A percentile compares a stretch with the other conserved stretches of the same genome.
phyloP scores from a whole-genome alignment of 1,139 yeast genomes.

The Protomyces inouyei region DNA sequence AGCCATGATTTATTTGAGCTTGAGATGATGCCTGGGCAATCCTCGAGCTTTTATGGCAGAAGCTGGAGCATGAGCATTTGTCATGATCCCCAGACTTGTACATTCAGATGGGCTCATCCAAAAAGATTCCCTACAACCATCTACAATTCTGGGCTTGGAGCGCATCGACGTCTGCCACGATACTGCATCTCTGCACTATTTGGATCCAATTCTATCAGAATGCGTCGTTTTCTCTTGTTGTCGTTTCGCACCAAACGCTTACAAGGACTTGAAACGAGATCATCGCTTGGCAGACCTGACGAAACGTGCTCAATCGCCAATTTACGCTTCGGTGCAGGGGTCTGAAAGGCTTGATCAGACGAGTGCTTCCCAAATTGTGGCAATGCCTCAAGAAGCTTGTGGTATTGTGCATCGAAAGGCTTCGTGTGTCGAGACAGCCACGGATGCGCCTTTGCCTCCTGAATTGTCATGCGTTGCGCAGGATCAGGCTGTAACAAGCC shows the following conservation, averaged over 20 bases:
- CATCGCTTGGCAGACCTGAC: background rate
- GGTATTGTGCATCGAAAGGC: slow-evolving; percentile 35
- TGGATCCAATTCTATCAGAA: background rate
- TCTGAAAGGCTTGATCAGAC: background rate
- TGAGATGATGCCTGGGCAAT: background rate
- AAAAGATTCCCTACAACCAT: background rate
- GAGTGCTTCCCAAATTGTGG: background rate
- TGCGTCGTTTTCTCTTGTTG: background rate
- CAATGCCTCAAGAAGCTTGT: background rate
- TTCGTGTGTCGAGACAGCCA: slow-evolving; percentile 47
- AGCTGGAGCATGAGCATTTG: too few species aligned
- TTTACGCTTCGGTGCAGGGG: background rate
- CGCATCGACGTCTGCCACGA: background rate
- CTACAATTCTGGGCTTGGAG: background rate
- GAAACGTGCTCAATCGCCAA: background rate
- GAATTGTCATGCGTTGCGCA: slow-evolving; percentile 41
- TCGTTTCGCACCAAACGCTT: background rate
- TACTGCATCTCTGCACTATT: background rate
- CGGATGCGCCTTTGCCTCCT: slow-evolving; percentile 43
- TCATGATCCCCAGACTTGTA: background rate
- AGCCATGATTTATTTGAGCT: background rate
- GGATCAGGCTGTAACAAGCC: slow-evolving; percentile 45
- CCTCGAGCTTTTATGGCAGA: too few species aligned
- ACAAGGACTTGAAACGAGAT: background rate
- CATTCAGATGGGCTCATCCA: background rate